phyloP scores from a whole-genome alignment of 179 eudicot species.

The Actinidia polygama region DNA sequence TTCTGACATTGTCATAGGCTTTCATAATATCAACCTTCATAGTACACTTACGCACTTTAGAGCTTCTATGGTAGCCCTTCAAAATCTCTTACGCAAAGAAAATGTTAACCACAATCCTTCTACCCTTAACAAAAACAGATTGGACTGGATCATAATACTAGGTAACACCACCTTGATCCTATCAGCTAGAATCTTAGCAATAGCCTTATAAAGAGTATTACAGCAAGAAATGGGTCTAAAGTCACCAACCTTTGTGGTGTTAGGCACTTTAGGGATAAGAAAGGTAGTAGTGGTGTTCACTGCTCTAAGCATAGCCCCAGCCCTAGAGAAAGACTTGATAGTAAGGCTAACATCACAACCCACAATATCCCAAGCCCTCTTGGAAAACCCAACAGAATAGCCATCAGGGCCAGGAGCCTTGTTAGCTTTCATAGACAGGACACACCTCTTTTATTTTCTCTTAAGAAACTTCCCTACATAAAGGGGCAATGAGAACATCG shows the following conservation, averaged over 20 bases:
- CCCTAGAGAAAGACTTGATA: too few relatives aligned
- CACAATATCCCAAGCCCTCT: too few relatives aligned
- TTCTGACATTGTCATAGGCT: not conserved
- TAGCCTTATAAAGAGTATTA: not conserved
- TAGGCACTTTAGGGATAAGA: not conserved
- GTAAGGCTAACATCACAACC: too few relatives aligned
- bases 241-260: not conserved
- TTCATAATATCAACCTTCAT: not conserved
- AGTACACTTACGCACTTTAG: not conserved
- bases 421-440: not conserved
- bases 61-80: not conserved
- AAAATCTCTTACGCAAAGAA: not conserved
- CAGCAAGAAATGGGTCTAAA: not conserved
- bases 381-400: fast-evolving
- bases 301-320: too few relatives aligned
- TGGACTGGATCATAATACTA: not conserved
- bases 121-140: not conserved
- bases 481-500: too few relatives aligned
- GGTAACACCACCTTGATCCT: not conserved
- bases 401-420: not conserved
- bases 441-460: not conserved
- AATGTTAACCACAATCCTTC: not conserved
- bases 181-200: not conserved
- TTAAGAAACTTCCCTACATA: not conserved
- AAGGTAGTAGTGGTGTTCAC: not conserved